These are phyloP conservation scores for Pichia sp. DNA, from an alignment of 1,139 yeast genomes.

Conservation along the genomic window DNA sequence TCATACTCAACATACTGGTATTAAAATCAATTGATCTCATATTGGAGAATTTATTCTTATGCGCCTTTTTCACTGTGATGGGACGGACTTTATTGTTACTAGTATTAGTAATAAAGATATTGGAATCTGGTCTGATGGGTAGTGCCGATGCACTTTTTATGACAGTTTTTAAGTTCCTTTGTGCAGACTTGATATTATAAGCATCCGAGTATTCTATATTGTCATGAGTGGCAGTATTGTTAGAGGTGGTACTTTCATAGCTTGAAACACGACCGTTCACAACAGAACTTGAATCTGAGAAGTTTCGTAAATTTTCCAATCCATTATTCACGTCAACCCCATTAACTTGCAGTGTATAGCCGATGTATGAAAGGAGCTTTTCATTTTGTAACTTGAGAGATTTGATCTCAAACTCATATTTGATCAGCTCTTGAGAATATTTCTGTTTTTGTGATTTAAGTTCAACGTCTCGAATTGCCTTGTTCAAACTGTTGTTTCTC, in stretches of 20 bases:
- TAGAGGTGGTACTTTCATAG: not conserved
- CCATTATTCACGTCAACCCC: slow-evolving; percentile 1
- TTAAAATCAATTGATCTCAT: slow-evolving; percentile 1
- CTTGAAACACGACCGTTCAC: slow-evolving; percentile 16
- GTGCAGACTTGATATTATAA: slow-evolving; percentile 41
- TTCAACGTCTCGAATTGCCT: slow-evolving; percentile 31
- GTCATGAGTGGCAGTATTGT: slow-evolving; percentile 7
- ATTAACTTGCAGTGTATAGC: slow-evolving; percentile 50
- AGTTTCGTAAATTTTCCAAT: slow-evolving; percentile 1
- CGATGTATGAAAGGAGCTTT: slow-evolving; percentile 52
- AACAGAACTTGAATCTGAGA: slow-evolving; percentile 3
- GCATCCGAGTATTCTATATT: slow-evolving; percentile 52
- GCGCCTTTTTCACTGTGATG: not conserved
- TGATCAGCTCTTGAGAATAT: slow-evolving; percentile 49
- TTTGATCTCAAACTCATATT: slow-evolving; percentile 50
- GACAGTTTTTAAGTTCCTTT: slow-evolving; percentile 35
- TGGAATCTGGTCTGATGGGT: slow-evolving; percentile 32
- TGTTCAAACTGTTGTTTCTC: slow-evolving; percentile 24
- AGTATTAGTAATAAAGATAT: not conserved
- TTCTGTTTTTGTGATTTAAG: slow-evolving; percentile 25
- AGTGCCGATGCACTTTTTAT: slow-evolving; percentile 35
- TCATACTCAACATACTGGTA: not conserved
- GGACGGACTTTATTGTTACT: not conserved
- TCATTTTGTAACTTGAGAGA: slow-evolving; percentile 54
- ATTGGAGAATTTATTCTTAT: not conserved